A percentile compares a stretch with the other conserved stretches of the same genome.
Conservation (phyloP, 768 basidiomycete species). For the Tylopilus plumbeoviolaceoides region DNA sequence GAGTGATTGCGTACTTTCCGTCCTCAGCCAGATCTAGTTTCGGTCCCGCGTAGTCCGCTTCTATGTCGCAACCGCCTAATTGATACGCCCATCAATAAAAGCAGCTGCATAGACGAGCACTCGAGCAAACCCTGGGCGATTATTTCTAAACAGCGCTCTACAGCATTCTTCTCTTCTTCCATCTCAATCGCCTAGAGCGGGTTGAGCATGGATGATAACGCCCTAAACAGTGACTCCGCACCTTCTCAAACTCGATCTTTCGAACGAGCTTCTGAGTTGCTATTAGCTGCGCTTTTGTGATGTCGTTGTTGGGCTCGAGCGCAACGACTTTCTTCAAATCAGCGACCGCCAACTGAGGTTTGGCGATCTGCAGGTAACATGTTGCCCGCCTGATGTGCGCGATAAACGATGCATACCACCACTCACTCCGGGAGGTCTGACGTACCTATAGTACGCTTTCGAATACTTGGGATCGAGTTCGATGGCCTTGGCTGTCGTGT, state of each 20-base stretch:
- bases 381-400: conserved; percentile 64
- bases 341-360: conserved; percentile 77
- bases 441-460: conserved; percentile 84
- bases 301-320: conserved; percentile 83
- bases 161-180: conserved; percentile 82
- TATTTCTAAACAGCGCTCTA: conserved; percentile 71
- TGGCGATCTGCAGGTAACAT: conserved; percentile 86
- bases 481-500: conserved; percentile 68
- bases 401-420: background rate
- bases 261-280: conserved; percentile 90
- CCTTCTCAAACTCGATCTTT: conserved; percentile 91
- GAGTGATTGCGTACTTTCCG: conserved; percentile 69
- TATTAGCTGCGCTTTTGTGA: conserved; percentile 73
- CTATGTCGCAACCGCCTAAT: conserved; percentile 75
- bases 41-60: conserved; percentile 72
- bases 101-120: background rate
- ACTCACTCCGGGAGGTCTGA: background rate
- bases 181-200: conserved; percentile 76
- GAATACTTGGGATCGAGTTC: conserved; percentile 84
- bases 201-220: conserved; percentile 1
- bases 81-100: conserved; percentile 5
- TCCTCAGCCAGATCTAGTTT: conserved; percentile 53
- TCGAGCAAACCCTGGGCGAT: conserved; percentile 62
- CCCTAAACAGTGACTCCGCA: conserved; percentile 20
- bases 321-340: conserved; percentile 84